Conservation (phyloP, 257 asterid species). For the Mitragyna speciosa region DNA sequence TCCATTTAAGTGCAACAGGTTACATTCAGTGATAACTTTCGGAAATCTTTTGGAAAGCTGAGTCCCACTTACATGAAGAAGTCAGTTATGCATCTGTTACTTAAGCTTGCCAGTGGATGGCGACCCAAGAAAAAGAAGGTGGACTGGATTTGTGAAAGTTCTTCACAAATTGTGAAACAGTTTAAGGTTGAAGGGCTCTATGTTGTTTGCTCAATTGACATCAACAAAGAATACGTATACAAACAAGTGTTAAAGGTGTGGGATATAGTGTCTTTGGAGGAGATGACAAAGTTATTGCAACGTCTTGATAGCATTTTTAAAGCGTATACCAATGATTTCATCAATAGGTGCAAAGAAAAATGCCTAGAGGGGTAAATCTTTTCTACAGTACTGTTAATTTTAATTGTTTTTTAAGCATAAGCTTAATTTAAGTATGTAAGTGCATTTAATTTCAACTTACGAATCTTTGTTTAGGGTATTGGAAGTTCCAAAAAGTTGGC, state of each 20-base stretch:
- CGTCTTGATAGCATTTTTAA: slow-evolving; percentile 51
- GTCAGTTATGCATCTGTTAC: slow-evolving; percentile 35
- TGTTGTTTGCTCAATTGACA: slow-evolving; percentile 54
- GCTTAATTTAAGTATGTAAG: neutral
- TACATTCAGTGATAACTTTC: slow-evolving; percentile 52
- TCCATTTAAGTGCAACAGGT: slow-evolving; percentile 36
- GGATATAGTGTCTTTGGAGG: slow-evolving; percentile 53
- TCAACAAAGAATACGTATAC: slow-evolving; percentile 38
- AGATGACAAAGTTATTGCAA: slow-evolving; percentile 41
- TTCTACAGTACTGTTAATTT: neutral
- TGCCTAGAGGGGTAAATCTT: slow-evolving; percentile 46
- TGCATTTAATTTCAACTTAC: neutral
- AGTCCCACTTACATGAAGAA: slow-evolving; percentile 33
- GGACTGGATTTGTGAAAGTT: slow-evolving; percentile 44
- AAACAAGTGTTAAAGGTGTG: slow-evolving; percentile 61
- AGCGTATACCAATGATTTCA: slow-evolving; percentile 52
- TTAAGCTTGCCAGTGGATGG: slow-evolving; percentile 70
- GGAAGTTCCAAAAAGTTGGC: slow-evolving; percentile 64
- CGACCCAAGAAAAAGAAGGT: slow-evolving; percentile 54
- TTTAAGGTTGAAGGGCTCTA: slow-evolving; percentile 47
- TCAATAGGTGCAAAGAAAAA: slow-evolving; percentile 46
- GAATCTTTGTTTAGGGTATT: slow-evolving; percentile 33
- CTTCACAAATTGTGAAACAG: slow-evolving; percentile 46
- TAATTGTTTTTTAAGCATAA: no score
- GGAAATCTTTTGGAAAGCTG: slow-evolving; percentile 48